Evolutionary conservation across 2,329 filamentous ascomycete genomes (phyloP), one percentile per base, ranked within the genome.

Genomic region (Talaromyces funiculosus): DNA sequence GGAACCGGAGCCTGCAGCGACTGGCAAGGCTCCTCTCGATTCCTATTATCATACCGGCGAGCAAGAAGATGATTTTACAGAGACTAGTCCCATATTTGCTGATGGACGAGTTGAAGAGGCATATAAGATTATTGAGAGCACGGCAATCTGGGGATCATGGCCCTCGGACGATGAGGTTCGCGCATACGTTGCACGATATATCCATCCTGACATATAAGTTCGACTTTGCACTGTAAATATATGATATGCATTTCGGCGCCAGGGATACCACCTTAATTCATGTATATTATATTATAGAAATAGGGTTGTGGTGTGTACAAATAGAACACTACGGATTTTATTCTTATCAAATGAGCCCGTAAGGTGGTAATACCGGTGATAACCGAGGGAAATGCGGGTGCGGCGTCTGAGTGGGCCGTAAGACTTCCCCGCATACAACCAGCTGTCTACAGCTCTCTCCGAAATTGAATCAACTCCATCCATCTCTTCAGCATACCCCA

Each of bases 91-190:
- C 54, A 63, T 64, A 57, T 67, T 68, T 45, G 66, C 71, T 33
- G 69, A 74, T 61, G 60, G 65, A 18, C 63, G 67, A 29, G 53
- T 74, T 53, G 65, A 72, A 60, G 70, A 75, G 61, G 73, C 74
- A 60, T 70, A 72, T 65, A 68, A 72, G 49, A 71, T 77, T 43
- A 66, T 79, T 63, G 68, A 70, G 40, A 62, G 64, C 53, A 72
- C 72, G 18, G 64, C 65, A 18, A 59, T 66, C 18, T 77, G 73
- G 75, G 71, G 69, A 18, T 66, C 71, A 18, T 79, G 77, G 77
- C 76, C 77, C 12, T 73, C 67, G 53, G 71, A 77, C 61, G 68
- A 71, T 26, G 77, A 79, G 60, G 70, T 78, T 49, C 61, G 67
- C 57, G 66, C 71, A 24, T 79, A 79, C 66, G 55, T 67, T 38